phyloP scores from a whole-genome alignment of 2,329 filamentous ascomycete species.

The Trichoderma koningiopsis region DNA sequence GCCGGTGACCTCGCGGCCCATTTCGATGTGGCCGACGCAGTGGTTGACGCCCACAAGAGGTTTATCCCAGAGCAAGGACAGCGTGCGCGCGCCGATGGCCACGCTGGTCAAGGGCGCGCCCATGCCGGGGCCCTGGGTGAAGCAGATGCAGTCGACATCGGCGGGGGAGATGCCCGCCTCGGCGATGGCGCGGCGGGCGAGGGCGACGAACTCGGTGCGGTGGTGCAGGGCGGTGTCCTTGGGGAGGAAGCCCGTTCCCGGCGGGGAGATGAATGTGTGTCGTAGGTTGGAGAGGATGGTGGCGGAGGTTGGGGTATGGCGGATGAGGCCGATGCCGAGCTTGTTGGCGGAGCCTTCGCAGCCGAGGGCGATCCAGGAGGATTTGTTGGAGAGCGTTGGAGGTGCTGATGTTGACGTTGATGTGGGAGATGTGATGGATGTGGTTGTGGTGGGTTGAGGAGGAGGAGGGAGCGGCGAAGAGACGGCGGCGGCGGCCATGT shows the following conservation, averaged over 20 bases:
- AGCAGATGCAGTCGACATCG: slow-evolving; percentile 90
- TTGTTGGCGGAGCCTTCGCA: slow-evolving; percentile 97
- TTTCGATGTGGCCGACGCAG: slow-evolving; percentile 98
- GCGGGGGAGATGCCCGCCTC: slow-evolving; percentile 62
- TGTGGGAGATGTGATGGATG: slow-evolving; percentile 3
- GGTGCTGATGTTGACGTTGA: not conserved
- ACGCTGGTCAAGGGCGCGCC: slow-evolving; percentile 87
- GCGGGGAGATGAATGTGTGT: slow-evolving; percentile 89
- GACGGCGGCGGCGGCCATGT: slow-evolving; percentile 18
- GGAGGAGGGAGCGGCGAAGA: not conserved
- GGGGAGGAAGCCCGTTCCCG: slow-evolving; percentile 91
- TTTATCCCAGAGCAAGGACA: slow-evolving; percentile 82
- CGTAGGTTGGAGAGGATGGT: slow-evolving; percentile 88
- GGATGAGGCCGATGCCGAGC: slow-evolving; percentile 89
- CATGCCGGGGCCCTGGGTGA: slow-evolving; percentile 95
- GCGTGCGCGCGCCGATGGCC: slow-evolving; percentile 79
- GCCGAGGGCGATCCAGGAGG: slow-evolving; percentile 56
- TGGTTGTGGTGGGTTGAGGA: not conserved
- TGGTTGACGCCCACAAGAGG: slow-evolving; percentile 96
- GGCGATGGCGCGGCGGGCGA: slow-evolving; percentile 78
- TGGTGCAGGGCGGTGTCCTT: slow-evolving; percentile 96
- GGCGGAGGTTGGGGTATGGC: slow-evolving; percentile 63
- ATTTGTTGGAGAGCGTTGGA: not conserved
- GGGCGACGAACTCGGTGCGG: slow-evolving; percentile 75
- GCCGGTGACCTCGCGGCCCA: slow-evolving; percentile 91